These are phyloP conservation scores for Aegilops speltoides DNA, from an alignment of 176 grass and related monocot genomes.

Conservation along the genomic window DNA sequence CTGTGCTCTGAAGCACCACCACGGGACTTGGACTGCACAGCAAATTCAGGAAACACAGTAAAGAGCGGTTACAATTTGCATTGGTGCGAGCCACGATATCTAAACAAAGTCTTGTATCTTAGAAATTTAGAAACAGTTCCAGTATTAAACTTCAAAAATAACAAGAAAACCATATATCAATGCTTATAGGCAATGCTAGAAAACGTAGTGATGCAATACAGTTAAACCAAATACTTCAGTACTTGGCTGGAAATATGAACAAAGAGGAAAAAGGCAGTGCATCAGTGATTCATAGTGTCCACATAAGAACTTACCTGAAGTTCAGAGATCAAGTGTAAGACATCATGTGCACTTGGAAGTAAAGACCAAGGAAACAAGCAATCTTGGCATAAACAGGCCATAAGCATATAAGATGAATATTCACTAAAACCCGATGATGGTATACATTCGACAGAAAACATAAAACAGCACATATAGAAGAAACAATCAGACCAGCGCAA, in stretches of 20 bases:
- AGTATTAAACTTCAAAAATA: background rate
- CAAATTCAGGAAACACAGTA: slow-evolving; percentile 11
- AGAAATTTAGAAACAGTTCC: slow-evolving; percentile 12
- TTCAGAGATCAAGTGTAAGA: slow-evolving; percentile 70
- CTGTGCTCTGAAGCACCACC: slow-evolving; percentile 9
- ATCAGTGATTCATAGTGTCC: slow-evolving; percentile 58
- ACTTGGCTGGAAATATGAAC: background rate
- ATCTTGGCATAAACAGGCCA: background rate
- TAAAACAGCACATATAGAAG: background rate
- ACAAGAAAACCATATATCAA: background rate
- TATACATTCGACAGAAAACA: too few species aligned
- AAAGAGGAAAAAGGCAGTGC: slow-evolving; percentile 31
- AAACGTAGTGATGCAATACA: background rate
- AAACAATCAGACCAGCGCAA: background rate
- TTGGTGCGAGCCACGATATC: background rate
- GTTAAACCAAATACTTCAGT: slow-evolving; percentile 3
- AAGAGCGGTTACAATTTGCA: background rate
- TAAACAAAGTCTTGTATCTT: background rate
- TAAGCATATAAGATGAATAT: background rate
- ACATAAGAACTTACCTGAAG: slow-evolving; percentile 67
- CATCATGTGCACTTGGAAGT: slow-evolving; percentile 37
- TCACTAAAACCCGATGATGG: background rate
- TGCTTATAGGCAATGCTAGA: background rate
- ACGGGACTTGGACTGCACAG: slow-evolving; percentile 37
- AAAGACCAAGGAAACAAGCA: background rate